Base-by-base conservation (phyloP, 768 basidiomycete species). In the Xerocomus spinulosus region DNA sequence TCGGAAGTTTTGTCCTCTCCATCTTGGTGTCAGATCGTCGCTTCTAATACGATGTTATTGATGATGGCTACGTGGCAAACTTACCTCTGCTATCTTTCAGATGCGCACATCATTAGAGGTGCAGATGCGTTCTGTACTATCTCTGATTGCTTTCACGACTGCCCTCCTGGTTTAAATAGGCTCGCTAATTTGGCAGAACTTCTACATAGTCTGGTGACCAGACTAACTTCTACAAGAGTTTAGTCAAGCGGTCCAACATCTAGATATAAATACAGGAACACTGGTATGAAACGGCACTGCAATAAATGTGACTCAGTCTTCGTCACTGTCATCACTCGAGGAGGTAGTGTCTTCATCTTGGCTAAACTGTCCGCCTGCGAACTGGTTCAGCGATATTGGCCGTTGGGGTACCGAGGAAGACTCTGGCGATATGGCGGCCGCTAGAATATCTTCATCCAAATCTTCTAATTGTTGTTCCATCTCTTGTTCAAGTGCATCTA, bases 321-420 rank as follows among this genome's bases (percentile, higher is more conserved):
- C 77, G 49, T 81, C 79, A 54, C 74, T 78, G 3, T 81, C 78
- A 23, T 79, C 70, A 51, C 78, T 80, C 9, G 75, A 75, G 15
- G 74, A 73, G 47, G 74, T 77, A 33, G 76, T 78, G 42, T 79
- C 77, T 24, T 78, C 74, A 28, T 73, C 68, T 29, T 53, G 68
- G 35, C 64, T 69, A 54, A 63, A 58, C 60, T 56, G 60, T 40
- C 70, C 75, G 36, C 69, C 75, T 9, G 71, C 80, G 50, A 76
- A 72, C 49, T 72, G 69, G 49, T 74, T 74, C 50, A 81, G 50
- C 26, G 81, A 80, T 25, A 82, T 71, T 12, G 79, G 79, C 29
- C 62, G 64, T 35, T 62, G 48, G 32, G 55, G n/a, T 38, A 53
- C 44, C 3, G 61, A 49, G 15, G 60, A 61, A 3, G 70, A 66